Base-by-base conservation (phyloP, 2,329 filamentous ascomycete genomes). In the Xylariaceae sp. region DNA sequence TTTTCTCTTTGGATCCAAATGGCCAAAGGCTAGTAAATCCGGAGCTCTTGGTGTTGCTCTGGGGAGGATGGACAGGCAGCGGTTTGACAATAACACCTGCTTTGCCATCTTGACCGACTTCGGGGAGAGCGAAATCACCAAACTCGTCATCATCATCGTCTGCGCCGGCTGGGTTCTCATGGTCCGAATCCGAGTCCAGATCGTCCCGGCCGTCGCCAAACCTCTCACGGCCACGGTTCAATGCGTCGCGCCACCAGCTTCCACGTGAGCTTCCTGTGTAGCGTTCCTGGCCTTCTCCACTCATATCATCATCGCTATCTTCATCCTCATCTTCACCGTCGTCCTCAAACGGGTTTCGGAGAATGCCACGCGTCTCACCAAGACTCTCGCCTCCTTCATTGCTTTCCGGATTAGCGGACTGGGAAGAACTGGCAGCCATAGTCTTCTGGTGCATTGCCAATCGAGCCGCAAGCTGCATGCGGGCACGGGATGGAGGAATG, bases 401-500 rank as follows among this genome's bases (percentile, higher is more conserved):
- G 19, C 71, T 71, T 19, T 76, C 75, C 7, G 72, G 67, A 3
- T 68, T 68, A 12, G 69, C 68, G 54, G 73, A 61, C 51, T 70
- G 68, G 19, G 71, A 59, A 1, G 71, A 71, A 1, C 76, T 63
- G 1, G 72, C 72, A 19, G 75, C 71, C 6, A 77, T 72, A 59
- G 83, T 82, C 69, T 89, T 87, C 60, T 85, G 83, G 59, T 90
- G 88, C 71, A 88, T 82, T 2, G 89, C 83, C 64, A 97, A 79
- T 12, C 92, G 84, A 12, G 89, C 89, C n/a, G 91, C 92, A n/a
- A 97, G 81, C 69, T 96, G 90, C 50, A 90, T 80, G 46, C 93
- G 84, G 7, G 93, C 93, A 47, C 93, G 84, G 7, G 90, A 95
- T 2, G 93, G 92, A 1, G 89, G 86, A 34, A 93, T 85, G 68